Percentiles rank a stretch among this genome's conserved stretches.
These are phyloP conservation scores for Diaporthe sp. DNA, from an alignment of 2,329 filamentous ascomycete species.

Conservation along the genomic window DNA sequence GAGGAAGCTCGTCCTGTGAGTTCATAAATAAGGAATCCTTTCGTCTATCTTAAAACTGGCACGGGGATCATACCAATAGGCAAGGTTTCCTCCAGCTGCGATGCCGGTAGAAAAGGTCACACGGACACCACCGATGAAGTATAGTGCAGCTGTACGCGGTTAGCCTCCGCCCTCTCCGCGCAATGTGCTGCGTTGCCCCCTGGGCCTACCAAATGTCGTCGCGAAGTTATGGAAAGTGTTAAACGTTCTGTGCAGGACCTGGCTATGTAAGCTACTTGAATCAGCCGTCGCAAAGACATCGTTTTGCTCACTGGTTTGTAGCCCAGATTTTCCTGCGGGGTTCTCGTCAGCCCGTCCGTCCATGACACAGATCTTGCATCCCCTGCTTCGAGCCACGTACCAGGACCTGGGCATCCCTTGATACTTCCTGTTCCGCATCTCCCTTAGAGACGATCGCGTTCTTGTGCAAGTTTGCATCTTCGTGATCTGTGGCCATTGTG, in stretches of 20 bases:
- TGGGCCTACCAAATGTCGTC: slow-evolving; percentile 69
- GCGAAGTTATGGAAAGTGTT: slow-evolving; percentile 70
- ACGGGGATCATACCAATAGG: slow-evolving; percentile 64
- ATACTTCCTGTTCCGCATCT: slow-evolving; percentile 6
- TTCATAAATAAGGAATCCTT: background rate
- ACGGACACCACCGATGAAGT: slow-evolving; percentile 71
- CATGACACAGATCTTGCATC: background rate
- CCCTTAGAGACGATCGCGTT: slow-evolving; percentile 17
- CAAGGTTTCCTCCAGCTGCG: slow-evolving; percentile 69
- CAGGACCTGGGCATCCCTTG: background rate
- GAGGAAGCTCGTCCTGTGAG: slow-evolving; percentile 67
- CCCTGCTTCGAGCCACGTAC: background rate
- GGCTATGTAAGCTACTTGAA: slow-evolving; percentile 13
- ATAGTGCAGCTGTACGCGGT: slow-evolving; percentile 63
- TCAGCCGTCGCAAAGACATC: slow-evolving; percentile 33
- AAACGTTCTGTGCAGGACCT: slow-evolving; percentile 70
- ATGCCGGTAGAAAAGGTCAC: slow-evolving; percentile 74
- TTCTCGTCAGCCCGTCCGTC: background rate
- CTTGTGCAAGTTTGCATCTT: background rate
- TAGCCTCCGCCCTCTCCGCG: background rate
- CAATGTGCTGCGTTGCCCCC: slow-evolving; percentile 14
- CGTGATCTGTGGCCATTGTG: background rate
- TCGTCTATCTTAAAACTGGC: background rate
- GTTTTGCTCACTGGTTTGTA: slow-evolving; percentile 63
- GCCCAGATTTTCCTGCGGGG: slow-evolving; percentile 59